phyloP scores from a whole-genome alignment of 805 yeast genomes.

The Metschnikowia cubensis region DNA sequence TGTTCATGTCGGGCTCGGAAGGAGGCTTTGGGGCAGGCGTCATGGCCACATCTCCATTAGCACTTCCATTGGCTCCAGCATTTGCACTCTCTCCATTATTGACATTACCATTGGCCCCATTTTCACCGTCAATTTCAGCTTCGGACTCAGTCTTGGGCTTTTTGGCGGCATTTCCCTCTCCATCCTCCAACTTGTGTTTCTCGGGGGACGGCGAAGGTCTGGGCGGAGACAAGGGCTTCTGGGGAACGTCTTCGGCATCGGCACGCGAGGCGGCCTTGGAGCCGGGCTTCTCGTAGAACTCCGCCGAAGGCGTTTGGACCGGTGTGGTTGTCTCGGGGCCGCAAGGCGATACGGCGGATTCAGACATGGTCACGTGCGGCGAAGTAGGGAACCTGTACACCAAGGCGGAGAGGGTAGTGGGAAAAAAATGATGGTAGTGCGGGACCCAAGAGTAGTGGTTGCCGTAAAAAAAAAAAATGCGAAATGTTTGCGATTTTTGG shows the following conservation, averaged over 20 bases:
- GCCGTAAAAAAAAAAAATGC: conserved; percentile 11
- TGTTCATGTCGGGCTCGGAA: conserved; percentile 66
- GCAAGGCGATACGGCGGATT: conserved; percentile 16
- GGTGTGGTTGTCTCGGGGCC: conserved; percentile 35
- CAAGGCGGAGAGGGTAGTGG: conserved; percentile 1
- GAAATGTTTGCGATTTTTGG: conserved; percentile 15
- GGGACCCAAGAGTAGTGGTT: conserved; percentile 9
- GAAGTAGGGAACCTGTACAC: conserved; percentile 10
- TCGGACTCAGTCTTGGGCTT: conserved; percentile 18
- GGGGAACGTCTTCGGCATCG: conserved; percentile 20
- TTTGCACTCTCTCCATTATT: not conserved
- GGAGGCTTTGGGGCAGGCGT: conserved; percentile 75
- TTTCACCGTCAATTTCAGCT: not conserved
- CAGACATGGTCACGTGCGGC: conserved; percentile 27
- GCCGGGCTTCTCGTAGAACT: conserved; percentile 24
- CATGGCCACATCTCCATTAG: not conserved
- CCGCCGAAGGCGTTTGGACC: conserved; percentile 38
- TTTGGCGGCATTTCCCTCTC: conserved; percentile 19
- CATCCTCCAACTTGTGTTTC: conserved; percentile 30
- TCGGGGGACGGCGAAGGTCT: conserved; percentile 43
- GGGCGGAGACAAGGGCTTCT: conserved; percentile 43
- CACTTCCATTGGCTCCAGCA: not conserved
- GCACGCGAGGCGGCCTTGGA: conserved; percentile 6
- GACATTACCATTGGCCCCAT: not conserved
- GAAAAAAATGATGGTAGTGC: conserved; percentile 10